phyloP scores from a whole-genome alignment of 2,329 filamentous ascomycete genomes.

The Akanthomyces muscarius region DNA sequence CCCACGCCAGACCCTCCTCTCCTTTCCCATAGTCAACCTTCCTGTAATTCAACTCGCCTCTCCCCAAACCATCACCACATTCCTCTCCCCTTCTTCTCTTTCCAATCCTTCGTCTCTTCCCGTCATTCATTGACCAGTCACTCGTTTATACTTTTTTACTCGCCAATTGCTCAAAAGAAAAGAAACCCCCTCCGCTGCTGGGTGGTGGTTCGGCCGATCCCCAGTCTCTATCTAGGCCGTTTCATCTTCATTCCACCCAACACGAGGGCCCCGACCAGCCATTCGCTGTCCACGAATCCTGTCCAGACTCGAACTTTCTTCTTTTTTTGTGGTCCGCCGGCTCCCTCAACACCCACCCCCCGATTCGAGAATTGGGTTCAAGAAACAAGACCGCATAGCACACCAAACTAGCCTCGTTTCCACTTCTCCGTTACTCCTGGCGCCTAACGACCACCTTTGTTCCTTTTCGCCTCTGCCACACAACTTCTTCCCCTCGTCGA shows the following conservation, averaged over 20 bases:
- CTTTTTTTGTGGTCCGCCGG: constrained; percentile 2
- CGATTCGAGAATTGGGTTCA: not conserved
- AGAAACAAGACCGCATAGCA: not conserved
- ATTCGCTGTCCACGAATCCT: constrained; percentile 12
- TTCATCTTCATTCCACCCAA: constrained; percentile 17
- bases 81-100: constrained; percentile 18
- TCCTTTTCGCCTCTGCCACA: constrained; percentile 21
- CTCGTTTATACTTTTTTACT: constrained; percentile 18
- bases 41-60: not conserved
- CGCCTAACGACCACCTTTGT: constrained; percentile 5
- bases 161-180: not conserved
- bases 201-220: constrained; percentile 13
- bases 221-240: constrained; percentile 2
- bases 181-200: not conserved
- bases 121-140: constrained; percentile 12
- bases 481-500: constrained; percentile 17
- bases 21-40: not conserved
- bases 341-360: not conserved
- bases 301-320: not conserved
- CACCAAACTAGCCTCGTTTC: not conserved
- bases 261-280: constrained; percentile 7
- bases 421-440: constrained; percentile 1
- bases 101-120: constrained; percentile 1
- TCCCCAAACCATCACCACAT: not conserved
- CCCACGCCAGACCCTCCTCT: not conserved